Conservation (phyloP, 441 rosid species). For the Hura crepitans region DNA sequence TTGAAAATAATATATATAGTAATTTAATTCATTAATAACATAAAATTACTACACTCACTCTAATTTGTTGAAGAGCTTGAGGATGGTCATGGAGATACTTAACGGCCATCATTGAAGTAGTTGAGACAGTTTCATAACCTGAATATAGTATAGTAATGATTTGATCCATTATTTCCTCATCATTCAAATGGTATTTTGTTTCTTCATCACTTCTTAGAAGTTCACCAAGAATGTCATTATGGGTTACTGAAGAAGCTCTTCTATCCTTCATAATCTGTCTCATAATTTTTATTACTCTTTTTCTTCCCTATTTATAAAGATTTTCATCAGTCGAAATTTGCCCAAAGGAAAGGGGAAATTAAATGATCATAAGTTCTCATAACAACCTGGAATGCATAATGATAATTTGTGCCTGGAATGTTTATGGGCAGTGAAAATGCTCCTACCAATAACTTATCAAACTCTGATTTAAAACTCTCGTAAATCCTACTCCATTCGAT, state of each 20-base stretch:
- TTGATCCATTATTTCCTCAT: conserved; percentile 81
- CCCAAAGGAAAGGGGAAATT: too few species aligned
- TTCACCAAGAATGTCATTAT: conserved; percentile 64
- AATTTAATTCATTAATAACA: too few species aligned
- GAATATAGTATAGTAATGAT: conserved; percentile 76
- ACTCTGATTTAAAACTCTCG: conserved; percentile 42
- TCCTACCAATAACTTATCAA: conserved; percentile 76
- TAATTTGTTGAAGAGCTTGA: conserved; percentile 57
- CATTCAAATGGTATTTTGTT: conserved; percentile 41
- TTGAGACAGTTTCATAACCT: conserved; percentile 87
- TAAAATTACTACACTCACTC: too few species aligned
- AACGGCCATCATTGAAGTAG: conserved; percentile 89
- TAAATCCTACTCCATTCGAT: conserved; percentile 24
- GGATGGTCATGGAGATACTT: conserved; percentile 88
- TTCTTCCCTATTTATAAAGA: conserved; percentile 58
- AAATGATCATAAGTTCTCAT: too few species aligned
- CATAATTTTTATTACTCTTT: conserved; percentile 49
- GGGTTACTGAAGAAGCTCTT: conserved; percentile 41
- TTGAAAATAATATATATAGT: too few species aligned
- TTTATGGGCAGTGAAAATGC: conserved; percentile 74
- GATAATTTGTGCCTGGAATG: conserved; percentile 72
- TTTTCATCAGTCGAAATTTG: too few species aligned
- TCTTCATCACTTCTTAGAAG: conserved; percentile 53
- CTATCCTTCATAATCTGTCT: conserved; percentile 51
- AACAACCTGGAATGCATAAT: conserved; percentile 64